Evolutionary conservation across 805 yeast species (phyloP).

Genomic region (Saccharomycopsis malanga): DNA sequence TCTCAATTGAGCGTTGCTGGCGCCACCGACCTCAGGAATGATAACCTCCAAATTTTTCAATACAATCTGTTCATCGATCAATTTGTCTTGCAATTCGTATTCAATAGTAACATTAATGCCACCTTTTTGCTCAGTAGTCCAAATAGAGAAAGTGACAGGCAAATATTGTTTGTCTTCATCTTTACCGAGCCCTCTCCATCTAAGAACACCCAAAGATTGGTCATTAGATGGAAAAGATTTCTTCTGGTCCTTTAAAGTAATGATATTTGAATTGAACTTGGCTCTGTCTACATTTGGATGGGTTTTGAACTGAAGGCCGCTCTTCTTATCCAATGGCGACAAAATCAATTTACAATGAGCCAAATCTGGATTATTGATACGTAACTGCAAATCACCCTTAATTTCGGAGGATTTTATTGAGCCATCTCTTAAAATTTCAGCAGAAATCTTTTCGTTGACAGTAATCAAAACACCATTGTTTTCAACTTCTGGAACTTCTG

Average conservation of each 20-base stretch:
- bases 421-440: slow-evolving; percentile 81
- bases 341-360: slow-evolving; percentile 61
- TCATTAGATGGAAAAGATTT: slow-evolving; percentile 90
- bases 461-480: slow-evolving; percentile 78
- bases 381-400: slow-evolving; percentile 84
- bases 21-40: slow-evolving; percentile 60
- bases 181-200: slow-evolving; percentile 78
- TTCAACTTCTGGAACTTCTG: slow-evolving; percentile 26
- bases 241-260: slow-evolving; percentile 68
- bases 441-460: slow-evolving; percentile 69
- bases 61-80: slow-evolving; percentile 38
- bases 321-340: slow-evolving; percentile 38
- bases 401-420: slow-evolving; percentile 61
- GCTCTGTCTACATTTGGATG: slow-evolving; percentile 92
- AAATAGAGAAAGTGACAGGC: slow-evolving; percentile 74
- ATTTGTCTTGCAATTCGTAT: slow-evolving; percentile 59
- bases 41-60: slow-evolving; percentile 33
- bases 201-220: slow-evolving; percentile 81
- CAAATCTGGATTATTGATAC: slow-evolving; percentile 70
- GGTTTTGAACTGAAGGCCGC: slow-evolving; percentile 72
- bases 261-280: slow-evolving; percentile 50
- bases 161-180: slow-evolving; percentile 45
- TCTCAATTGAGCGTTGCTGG: slow-evolving; percentile 45
- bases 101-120: slow-evolving; percentile 76
- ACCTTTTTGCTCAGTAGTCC: slow-evolving; percentile 64